Evolutionary conservation across 2,329 filamentous ascomycete genomes (phyloP).

Genomic region (Emergomyces orientalis): DNA sequence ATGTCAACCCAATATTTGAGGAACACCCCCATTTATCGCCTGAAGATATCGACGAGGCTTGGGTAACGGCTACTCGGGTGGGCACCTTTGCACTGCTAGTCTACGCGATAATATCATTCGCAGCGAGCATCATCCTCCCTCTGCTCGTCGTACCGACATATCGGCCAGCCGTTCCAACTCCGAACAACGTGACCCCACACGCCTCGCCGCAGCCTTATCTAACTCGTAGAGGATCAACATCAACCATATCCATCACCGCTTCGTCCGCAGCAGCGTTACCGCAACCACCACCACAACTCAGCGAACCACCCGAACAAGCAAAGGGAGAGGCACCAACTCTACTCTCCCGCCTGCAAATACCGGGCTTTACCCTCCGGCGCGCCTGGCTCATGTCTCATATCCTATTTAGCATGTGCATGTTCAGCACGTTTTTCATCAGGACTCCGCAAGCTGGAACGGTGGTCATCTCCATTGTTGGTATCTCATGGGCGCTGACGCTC

Average conservation of each 20-base stretch:
- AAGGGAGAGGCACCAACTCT: slow-evolving; percentile 23
- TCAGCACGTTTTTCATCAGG: slow-evolving; percentile 68
- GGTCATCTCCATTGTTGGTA: slow-evolving; percentile 70
- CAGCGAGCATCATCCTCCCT: slow-evolving; percentile 72
- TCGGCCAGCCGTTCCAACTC: slow-evolving; percentile 20
- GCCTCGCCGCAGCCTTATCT: slow-evolving; percentile 17
- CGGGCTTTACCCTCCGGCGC: slow-evolving; percentile 74
- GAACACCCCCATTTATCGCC: slow-evolving; percentile 68
- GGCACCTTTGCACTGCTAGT: slow-evolving; percentile 84
- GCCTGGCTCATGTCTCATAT: slow-evolving; percentile 79
- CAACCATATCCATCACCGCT: slow-evolving; percentile 25
- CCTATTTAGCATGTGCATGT: slow-evolving; percentile 75
- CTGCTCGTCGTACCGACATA: slow-evolving; percentile 80
- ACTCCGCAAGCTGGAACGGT: slow-evolving; percentile 62
- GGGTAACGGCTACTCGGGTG: slow-evolving; percentile 75
- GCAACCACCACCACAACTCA: slow-evolving; percentile 1
- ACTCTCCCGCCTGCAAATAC: slow-evolving; percentile 61
- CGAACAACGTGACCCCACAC: slow-evolving; percentile 8
- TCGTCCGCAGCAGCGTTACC: slow-evolving; percentile 25
- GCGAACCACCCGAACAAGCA: slow-evolving; percentile 7
- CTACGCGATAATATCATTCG: slow-evolving; percentile 76
- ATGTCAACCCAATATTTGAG: slow-evolving; percentile 71
- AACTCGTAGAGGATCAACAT: slow-evolving; percentile 25
- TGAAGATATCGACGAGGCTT: slow-evolving; percentile 65
- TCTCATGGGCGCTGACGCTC: slow-evolving; percentile 85